These are phyloP conservation scores for Psilocybe cyanescens DNA, from an alignment of 768 basidiomycete species.

Conservation along the genomic window DNA sequence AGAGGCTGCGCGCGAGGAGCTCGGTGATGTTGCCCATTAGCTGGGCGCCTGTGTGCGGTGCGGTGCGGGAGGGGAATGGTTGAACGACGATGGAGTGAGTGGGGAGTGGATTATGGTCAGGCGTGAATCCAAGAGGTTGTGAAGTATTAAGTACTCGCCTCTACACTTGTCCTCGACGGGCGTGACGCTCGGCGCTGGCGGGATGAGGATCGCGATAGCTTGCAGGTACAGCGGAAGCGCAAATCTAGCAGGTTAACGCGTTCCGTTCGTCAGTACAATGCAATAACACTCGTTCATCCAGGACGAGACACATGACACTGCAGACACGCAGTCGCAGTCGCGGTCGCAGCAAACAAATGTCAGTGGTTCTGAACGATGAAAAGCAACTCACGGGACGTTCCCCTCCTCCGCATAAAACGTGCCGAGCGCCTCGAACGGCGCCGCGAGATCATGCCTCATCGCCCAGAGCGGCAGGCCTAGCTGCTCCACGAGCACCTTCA, in stretches of 20 bases:
- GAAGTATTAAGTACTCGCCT: too few species aligned
- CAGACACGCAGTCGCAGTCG: too few species aligned
- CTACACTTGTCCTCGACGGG: constrained; percentile 58
- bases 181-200: constrained; percentile 39
- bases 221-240: constrained; percentile 70
- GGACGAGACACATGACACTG: too few species aligned
- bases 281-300: too few species aligned
- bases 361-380: not conserved
- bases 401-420: constrained; percentile 60
- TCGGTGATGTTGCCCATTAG: constrained; percentile 51
- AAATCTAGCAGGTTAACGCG: constrained; percentile 40
- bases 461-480: constrained; percentile 67
- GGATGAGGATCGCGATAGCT: constrained; percentile 64
- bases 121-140: too few species aligned
- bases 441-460: constrained; percentile 59
- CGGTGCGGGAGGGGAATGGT: too few species aligned
- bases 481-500: constrained; percentile 45
- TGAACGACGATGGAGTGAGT: too few species aligned
- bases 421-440: constrained; percentile 70
- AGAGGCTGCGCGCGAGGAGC: constrained; percentile 39
- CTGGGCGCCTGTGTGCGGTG: constrained; percentile 41
- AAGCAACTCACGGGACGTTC: constrained; percentile 52
- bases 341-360: too few species aligned
- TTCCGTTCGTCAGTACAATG: too few species aligned
- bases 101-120: too few species aligned